Conservation (phyloP, 495 filamentous ascomycete genomes). For the Lasiosphaeris hirsuta region DNA sequence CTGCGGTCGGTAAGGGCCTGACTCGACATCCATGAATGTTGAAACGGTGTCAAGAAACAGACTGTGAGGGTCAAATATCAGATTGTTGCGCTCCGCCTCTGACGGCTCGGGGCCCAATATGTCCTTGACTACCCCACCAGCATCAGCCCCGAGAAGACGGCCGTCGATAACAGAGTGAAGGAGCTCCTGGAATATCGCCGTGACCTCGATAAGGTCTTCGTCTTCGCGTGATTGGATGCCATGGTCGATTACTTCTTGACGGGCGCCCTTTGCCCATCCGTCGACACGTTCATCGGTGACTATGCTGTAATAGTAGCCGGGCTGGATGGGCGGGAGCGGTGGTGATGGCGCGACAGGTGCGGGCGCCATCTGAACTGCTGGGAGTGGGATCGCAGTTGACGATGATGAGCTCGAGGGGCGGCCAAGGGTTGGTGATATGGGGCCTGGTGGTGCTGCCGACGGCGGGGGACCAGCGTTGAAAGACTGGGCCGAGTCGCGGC, state of each 20-base stretch:
- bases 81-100: constrained; percentile 38
- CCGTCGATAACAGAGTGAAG: constrained; percentile 66
- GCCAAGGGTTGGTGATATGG: constrained; percentile 36
- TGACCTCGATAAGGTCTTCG: constrained; percentile 62
- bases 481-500: constrained; percentile 43
- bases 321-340: constrained; percentile 25
- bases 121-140: constrained; percentile 68
- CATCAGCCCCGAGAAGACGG: constrained; percentile 61
- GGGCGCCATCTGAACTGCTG: constrained; percentile 15
- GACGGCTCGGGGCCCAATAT: constrained; percentile 60
- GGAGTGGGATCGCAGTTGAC: constrained; percentile 21
- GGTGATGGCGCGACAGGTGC: constrained; percentile 10
- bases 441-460: constrained; percentile 19
- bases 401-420: constrained; percentile 47
- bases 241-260: constrained; percentile 49
- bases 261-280: constrained; percentile 45
- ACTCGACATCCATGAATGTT: constrained; percentile 69
- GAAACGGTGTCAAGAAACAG: constrained; percentile 81
- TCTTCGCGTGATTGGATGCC: constrained; percentile 56
- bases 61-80: constrained; percentile 57
- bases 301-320: constrained; percentile 46
- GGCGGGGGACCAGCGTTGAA: constrained; percentile 17
- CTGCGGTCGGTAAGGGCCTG: constrained; percentile 35
- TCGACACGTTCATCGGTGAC: constrained; percentile 47
- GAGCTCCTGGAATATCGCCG: constrained; percentile 80